Conservation (phyloP, 2,329 filamentous ascomycete genomes). For the Trichoderma lentiforme region DNA sequence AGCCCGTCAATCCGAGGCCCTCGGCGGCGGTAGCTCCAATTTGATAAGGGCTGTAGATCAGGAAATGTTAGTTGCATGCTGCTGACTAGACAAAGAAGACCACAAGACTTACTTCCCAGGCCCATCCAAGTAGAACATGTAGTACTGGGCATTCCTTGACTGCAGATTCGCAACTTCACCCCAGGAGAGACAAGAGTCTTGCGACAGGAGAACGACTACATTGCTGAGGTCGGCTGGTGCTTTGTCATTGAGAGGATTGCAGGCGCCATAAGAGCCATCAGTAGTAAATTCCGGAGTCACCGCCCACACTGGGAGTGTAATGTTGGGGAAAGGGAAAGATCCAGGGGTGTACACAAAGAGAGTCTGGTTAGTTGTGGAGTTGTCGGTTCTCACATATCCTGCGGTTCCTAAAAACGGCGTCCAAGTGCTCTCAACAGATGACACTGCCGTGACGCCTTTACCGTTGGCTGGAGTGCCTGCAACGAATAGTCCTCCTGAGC, state of each 20-base stretch:
- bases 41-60: background rate
- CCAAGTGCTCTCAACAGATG: conserved; percentile 39
- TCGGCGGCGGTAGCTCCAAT: conserved; percentile 24
- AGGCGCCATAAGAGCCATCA: conserved; percentile 45
- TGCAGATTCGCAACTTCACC: conserved; percentile 53
- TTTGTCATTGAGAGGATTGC: conserved; percentile 47
- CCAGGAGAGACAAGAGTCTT: conserved; percentile 48
- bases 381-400: background rate
- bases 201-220: conserved; percentile 57
- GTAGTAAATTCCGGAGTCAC: conserved; percentile 46
- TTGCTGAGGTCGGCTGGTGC: conserved; percentile 53
- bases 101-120: background rate
- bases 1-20: conserved; percentile 30
- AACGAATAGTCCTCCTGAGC: conserved; percentile 39
- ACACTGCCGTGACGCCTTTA: conserved; percentile 41
- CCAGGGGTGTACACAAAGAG: background rate
- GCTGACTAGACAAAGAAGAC: background rate
- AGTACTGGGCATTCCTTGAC: conserved; percentile 58
- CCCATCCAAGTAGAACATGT: conserved; percentile 60
- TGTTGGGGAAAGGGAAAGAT: background rate
- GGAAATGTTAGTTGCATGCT: background rate
- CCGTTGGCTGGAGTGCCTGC: conserved; percentile 39
- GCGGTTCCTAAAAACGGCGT: conserved; percentile 27
- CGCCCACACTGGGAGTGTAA: conserved; percentile 45
- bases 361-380: background rate